Base-by-base conservation (phyloP, 805 yeast genomes). In the Pichia exigua region DNA sequence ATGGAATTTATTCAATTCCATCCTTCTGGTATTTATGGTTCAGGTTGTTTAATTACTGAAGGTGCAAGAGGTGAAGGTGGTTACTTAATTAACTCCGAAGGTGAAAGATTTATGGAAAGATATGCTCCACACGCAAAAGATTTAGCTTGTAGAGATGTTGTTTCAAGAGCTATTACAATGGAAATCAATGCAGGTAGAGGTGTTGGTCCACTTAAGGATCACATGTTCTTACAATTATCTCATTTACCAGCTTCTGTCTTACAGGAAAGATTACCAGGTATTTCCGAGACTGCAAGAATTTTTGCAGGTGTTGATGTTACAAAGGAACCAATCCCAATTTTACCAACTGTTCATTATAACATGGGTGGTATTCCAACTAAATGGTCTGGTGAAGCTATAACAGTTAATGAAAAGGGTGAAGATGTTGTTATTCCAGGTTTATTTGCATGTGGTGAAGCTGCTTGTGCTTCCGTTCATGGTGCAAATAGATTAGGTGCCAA, bases 11-110 rank as follows among this genome's bases (percentile, higher is more conserved):
- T 92, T 57, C 99, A 92, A 76, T 92, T 92, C 89, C 99, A 92
- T 73, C 99, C 99, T 51, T 90, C 98, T 26, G 99, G 99, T 81
- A 94, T 92, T 73, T 92, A 92, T 72, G 99, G 99, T 54, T 89
- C 98, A 42, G 99, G 99, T 59, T 94, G 98, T 78, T 77, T 92
- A 76, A 94, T 94, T 71, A 94, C 99, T 52, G 99, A 94, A 75
- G 99, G 99, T 76, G 96, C 97, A 61, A 87, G 99, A 79, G 99
- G 99, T 81, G 99, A 94, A 78, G 99, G 99, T 82, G 99, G 99
- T 59, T 94, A 81, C 81, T 78, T 92, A 70, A 79, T 92, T 58
- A 92, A 92, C 81, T 81, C 90, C 61, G 96, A 94, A 75, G 99
- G 99, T 79, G 99, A 92, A 77, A 85, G 99, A 73, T 92, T 92